Base-by-base conservation (phyloP, 257 asterid genomes). In the Jacaranda mimosifolia region DNA sequence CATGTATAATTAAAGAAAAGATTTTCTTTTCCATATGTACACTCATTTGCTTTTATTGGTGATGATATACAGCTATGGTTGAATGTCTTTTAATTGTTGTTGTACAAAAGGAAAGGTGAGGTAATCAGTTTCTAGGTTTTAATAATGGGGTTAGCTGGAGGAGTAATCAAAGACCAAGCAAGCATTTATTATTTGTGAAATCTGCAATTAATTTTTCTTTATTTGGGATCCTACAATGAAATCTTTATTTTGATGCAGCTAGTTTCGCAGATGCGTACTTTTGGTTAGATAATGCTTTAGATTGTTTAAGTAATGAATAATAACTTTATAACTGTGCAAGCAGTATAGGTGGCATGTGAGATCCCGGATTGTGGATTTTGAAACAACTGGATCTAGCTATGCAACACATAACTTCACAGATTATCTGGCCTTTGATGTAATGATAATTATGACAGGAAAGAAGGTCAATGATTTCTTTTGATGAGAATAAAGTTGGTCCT, bases 121-220 rank as follows among this genome's bases (percentile, higher is more conserved):
- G 39, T 49, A 17, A 67, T 74, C 46, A 63, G 49, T 59, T 69
- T 71, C 6, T 13, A 11, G 68, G 75, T 13, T 75, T 75, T 17
- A 60, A 40, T 40, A 59, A 65, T 43, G 64, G 14, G 59, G 39
- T 55, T 19, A 51, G 76, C 65, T 63, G 76, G 79, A 77, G 53
- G 53, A 58, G 56, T 17, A 74, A 65, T 43, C 74, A 70, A 26
- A 59, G 49, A 38, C 19, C 48, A 58, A 48, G 75, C 71, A 70
- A 64, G 10, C 72, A 46, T 70, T 14, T 55, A 8, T n/a, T 55
- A 52, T 72, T 36, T 7, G 19, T 42, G 45, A 64, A 60, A 74
- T 72, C 63, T 73, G 76, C 67, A 46, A 19, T 49, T 60, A 68
- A 15, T 73, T 83, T 58, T 72, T 70, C 77, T 64, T 48, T 64